Percentiles rank a stretch among this genome's conserved stretches.
Conservation (phyloP, 805 yeast genomes). For the Kodamaea kakaduensis region DNA sequence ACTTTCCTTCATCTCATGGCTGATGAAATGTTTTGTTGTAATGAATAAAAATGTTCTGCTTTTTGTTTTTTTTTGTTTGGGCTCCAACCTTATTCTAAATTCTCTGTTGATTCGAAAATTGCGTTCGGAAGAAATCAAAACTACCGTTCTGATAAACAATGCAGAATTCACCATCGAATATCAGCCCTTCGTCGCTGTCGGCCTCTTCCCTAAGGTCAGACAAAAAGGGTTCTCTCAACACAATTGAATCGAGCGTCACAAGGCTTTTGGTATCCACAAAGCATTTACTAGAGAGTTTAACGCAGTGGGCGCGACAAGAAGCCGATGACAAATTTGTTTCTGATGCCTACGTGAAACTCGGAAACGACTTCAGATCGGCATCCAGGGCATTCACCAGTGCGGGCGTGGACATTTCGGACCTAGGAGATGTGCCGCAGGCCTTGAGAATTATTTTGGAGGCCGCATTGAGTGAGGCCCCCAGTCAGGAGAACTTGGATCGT, state of each 20-base stretch:
- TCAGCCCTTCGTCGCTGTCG: slow-evolving; percentile 6
- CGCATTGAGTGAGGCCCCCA: slow-evolving; percentile 80
- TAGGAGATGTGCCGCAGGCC: slow-evolving; percentile 87
- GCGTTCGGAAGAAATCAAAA: neutral
- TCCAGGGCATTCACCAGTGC: slow-evolving; percentile 73
- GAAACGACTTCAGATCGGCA: slow-evolving; percentile 88
- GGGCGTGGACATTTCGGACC: slow-evolving; percentile 76
- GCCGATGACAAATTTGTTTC: slow-evolving; percentile 83
- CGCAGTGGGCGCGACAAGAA: slow-evolving; percentile 84
- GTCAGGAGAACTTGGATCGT: slow-evolving; percentile 73
- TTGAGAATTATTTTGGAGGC: slow-evolving; percentile 77
- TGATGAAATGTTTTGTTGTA: too few relatives aligned
- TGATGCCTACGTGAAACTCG: slow-evolving; percentile 84
- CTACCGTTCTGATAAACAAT: slow-evolving; percentile 3
- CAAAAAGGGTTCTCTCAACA: slow-evolving; percentile 28
- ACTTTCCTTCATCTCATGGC: too few relatives aligned
- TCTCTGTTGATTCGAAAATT: too few relatives aligned
- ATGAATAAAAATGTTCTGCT: too few relatives aligned
- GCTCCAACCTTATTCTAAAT: too few relatives aligned
- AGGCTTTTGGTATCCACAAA: slow-evolving; percentile 83
- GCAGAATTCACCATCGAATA: slow-evolving; percentile 7
- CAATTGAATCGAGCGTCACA: slow-evolving; percentile 76
- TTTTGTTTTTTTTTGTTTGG: too few relatives aligned
- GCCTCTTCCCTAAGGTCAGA: slow-evolving; percentile 10
- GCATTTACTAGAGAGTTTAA: slow-evolving; percentile 76